Percentiles rank a stretch among this genome's conserved stretches.
Evolutionary conservation across 495 filamentous ascomycete species (phyloP).

Genomic region (Penicillium diatomitis): DNA sequence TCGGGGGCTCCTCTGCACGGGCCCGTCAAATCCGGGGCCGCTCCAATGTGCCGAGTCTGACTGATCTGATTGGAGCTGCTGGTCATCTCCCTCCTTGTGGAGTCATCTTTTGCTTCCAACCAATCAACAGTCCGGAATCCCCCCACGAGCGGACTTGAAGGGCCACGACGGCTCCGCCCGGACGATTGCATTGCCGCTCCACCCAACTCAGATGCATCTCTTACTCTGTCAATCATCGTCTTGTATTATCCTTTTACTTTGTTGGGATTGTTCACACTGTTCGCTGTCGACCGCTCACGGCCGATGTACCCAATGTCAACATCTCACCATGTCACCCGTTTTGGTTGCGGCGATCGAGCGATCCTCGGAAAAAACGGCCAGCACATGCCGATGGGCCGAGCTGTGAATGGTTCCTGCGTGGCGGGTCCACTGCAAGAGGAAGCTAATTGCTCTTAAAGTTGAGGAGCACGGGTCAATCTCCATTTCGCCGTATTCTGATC

Average conservation of each 20-base stretch:
- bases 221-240: no score
- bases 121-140: background rate
- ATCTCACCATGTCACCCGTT: no score
- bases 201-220: no score
- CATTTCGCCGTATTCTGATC: no score
- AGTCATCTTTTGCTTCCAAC: background rate
- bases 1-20: no score
- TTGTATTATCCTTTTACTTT: no score
- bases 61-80: slow-evolving; percentile 12
- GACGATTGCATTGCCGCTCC: background rate
- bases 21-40: slow-evolving; percentile 14
- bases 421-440: slow-evolving; percentile 5
- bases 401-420: slow-evolving; percentile 11
- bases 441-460: slow-evolving; percentile 24
- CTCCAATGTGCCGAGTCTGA: slow-evolving; percentile 10
- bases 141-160: slow-evolving; percentile 12
- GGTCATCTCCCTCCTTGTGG: background rate
- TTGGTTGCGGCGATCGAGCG: background rate
- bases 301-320: no score
- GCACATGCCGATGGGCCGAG: slow-evolving; percentile 10
- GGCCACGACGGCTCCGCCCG: slow-evolving; percentile 1
- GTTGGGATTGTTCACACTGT: no score
- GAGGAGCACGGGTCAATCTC: background rate
- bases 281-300: no score
- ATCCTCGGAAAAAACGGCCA: background rate